Percentiles rank a stretch among this genome's conserved stretches.
phyloP scores from a whole-genome alignment of 257 asterid genomes.

The Petunia axillaris region DNA sequence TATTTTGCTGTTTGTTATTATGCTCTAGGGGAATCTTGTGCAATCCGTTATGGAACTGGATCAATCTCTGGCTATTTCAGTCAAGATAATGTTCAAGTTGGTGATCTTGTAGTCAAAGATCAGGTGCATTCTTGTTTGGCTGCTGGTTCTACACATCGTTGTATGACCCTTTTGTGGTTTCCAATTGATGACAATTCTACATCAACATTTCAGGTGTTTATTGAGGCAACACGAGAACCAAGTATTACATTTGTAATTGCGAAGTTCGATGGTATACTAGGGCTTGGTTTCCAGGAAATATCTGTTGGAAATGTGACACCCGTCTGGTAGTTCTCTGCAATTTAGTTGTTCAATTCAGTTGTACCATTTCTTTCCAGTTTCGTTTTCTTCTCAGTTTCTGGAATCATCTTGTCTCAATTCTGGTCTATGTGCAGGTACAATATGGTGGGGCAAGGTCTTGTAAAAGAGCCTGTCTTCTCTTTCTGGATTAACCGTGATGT shows the following conservation, averaged over 20 bases:
- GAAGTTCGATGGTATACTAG: slow-evolving; percentile 90
- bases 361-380: slow-evolving; percentile 10
- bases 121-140: slow-evolving; percentile 57
- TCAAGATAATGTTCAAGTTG: slow-evolving; percentile 88
- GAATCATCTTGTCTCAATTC: not conserved
- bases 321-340: slow-evolving; percentile 60
- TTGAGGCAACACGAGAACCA: slow-evolving; percentile 85
- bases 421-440: slow-evolving; percentile 59
- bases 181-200: not conserved
- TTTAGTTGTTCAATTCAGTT: not conserved
- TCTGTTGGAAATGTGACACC: slow-evolving; percentile 80
- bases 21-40: slow-evolving; percentile 65
- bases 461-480: slow-evolving; percentile 73
- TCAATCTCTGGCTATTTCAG: slow-evolving; percentile 84
- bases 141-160: slow-evolving; percentile 12
- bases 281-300: slow-evolving; percentile 96
- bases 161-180: not conserved
- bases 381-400: not conserved
- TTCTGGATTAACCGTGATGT: slow-evolving; percentile 86
- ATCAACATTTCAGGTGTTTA: slow-evolving; percentile 60
- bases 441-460: slow-evolving; percentile 82
- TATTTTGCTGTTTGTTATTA: slow-evolving; percentile 10
- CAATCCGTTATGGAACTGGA: slow-evolving; percentile 87
- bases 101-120: slow-evolving; percentile 79
- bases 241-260: slow-evolving; percentile 73